Percentiles rank a stretch among this genome's conserved stretches.
Evolutionary conservation across 2,329 filamentous ascomycete genomes (phyloP).

Genomic region (Trichoderma semiorbis): DNA sequence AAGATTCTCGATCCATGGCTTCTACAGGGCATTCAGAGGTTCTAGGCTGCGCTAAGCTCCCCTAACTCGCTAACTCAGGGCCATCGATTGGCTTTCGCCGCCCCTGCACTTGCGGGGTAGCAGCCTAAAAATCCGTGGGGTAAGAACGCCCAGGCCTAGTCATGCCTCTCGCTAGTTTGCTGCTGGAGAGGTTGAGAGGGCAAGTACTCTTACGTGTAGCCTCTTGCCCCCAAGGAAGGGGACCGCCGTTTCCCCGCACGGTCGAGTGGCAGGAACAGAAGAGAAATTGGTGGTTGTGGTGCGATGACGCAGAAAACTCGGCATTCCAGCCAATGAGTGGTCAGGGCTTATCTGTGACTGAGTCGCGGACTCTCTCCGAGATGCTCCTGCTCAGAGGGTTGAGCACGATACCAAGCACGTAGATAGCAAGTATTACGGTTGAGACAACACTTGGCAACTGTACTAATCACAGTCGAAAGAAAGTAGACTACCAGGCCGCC

Average conservation of each 20-base stretch:
- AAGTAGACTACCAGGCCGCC: neutral
- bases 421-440: neutral
- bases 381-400: neutral
- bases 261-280: neutral
- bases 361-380: neutral
- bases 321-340: neutral
- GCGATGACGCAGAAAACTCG: neutral
- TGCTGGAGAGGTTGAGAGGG: neutral
- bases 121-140: neutral
- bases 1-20: neutral
- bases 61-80: neutral
- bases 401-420: neutral
- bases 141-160: neutral
- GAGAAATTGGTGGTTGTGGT: neutral
- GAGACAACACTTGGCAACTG: neutral
- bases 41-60: neutral
- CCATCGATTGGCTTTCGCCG: neutral
- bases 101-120: conserved; percentile 16
- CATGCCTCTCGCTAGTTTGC: neutral
- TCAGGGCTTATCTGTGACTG: neutral
- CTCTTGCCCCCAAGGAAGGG: neutral
- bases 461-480: neutral
- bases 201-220: neutral
- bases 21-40: neutral
- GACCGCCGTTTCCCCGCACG: conserved; percentile 4